Percentiles rank a stretch among this genome's conserved stretches.
Conservation (phyloP, 805 yeast genomes). For the Candida patagonica region DNA sequence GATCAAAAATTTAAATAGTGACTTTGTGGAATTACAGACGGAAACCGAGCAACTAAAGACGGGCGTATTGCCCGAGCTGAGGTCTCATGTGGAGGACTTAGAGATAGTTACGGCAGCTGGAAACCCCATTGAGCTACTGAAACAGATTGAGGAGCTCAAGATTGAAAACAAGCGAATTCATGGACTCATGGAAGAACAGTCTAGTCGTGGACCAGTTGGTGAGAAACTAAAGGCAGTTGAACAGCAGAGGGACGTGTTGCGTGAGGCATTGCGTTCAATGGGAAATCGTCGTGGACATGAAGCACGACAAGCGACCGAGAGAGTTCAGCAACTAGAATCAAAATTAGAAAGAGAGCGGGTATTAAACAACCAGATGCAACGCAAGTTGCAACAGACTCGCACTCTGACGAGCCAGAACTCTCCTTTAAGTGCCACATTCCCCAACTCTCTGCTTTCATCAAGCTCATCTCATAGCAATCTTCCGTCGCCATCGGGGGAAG, state of each 20-base stretch:
- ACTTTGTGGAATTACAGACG: slow-evolving; percentile 21
- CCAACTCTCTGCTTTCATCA: slow-evolving; percentile 1
- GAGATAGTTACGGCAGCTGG: slow-evolving; percentile 20
- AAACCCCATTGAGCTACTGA: slow-evolving; percentile 23
- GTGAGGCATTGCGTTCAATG: slow-evolving; percentile 32
- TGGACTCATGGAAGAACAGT: slow-evolving; percentile 23
- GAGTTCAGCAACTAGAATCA: slow-evolving; percentile 23
- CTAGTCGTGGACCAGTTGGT: slow-evolving; percentile 26
- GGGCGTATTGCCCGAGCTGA: slow-evolving; percentile 20
- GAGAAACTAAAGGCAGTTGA: slow-evolving; percentile 27
- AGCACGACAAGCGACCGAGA: slow-evolving; percentile 20
- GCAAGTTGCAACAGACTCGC: slow-evolving; percentile 19
- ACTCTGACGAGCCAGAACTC: slow-evolving; percentile 1
- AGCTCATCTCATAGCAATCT: slow-evolving; percentile 1
- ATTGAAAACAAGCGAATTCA: slow-evolving; percentile 26
- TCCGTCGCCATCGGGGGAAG: slow-evolving; percentile 4
- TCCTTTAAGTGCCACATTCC: background rate
- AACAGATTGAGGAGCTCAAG: slow-evolving; percentile 26
- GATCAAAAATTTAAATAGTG: slow-evolving; percentile 21
- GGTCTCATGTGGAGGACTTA: slow-evolving; percentile 17
- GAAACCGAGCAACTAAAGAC: slow-evolving; percentile 18
- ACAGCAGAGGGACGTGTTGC: slow-evolving; percentile 30
- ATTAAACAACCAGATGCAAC: slow-evolving; percentile 17
- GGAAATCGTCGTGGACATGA: slow-evolving; percentile 32
- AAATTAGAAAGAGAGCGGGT: slow-evolving; percentile 21